These are phyloP conservation scores for Populus tomentosa DNA, from an alignment of 441 rosid genomes.

Conservation along the genomic window DNA sequence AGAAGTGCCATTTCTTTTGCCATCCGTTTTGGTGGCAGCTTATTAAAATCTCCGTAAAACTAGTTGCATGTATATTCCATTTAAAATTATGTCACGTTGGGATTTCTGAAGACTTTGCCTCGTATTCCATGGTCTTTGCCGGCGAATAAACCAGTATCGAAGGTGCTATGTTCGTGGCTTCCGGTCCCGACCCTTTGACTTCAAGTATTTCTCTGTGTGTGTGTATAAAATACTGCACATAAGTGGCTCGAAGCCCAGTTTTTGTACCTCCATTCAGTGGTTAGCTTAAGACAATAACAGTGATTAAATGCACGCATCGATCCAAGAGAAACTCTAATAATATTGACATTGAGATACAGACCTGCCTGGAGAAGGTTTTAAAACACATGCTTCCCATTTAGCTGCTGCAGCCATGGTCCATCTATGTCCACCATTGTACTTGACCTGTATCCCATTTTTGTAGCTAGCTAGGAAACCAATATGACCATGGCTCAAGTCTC, in stretches of 20 bases:
- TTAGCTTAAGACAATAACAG: too few relatives aligned
- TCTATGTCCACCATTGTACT: neutral
- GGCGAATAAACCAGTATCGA: constrained; percentile 10
- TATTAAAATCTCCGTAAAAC: neutral
- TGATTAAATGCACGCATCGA: too few relatives aligned
- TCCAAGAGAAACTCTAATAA: too few relatives aligned
- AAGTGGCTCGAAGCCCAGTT: too few relatives aligned
- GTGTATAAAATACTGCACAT: too few relatives aligned
- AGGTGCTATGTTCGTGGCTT: neutral
- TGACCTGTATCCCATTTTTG: neutral
- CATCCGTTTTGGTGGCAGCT: neutral
- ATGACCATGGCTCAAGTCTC: constrained; percentile 4
- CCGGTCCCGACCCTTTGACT: neutral
- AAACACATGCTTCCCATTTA: too few relatives aligned
- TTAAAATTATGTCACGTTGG: neutral
- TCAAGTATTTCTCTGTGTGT: too few relatives aligned
- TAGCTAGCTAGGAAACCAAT: neutral
- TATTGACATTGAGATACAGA: constrained; percentile 1
- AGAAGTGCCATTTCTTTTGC: neutral
- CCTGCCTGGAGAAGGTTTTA: neutral
- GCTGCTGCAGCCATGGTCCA: too few relatives aligned
- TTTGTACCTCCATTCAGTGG: too few relatives aligned
- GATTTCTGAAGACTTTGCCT: constrained; percentile 3
- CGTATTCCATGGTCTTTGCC: constrained; percentile 1
- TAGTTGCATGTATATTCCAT: neutral